These are phyloP conservation scores for Teunomyces stri DNA, from an alignment of 805 yeast genomes.

Conservation along the genomic window DNA sequence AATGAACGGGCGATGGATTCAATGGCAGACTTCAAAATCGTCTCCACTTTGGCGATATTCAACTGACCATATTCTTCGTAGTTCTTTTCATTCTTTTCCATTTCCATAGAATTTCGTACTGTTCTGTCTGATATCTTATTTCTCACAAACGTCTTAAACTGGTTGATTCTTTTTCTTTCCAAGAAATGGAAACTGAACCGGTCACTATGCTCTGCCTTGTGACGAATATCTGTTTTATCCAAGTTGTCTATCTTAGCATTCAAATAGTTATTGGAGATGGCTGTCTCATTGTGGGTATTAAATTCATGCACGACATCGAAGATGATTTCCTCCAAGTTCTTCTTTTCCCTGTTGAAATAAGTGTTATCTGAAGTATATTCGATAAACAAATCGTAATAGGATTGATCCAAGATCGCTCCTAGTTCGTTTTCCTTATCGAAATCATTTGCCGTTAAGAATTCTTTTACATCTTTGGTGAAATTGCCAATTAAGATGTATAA, in stretches of 20 bases:
- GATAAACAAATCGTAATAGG: slow-evolving; percentile 68
- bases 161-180: slow-evolving; percentile 48
- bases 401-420: slow-evolving; percentile 59
- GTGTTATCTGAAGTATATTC: slow-evolving; percentile 63
- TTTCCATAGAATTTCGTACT: slow-evolving; percentile 34
- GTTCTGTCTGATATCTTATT: slow-evolving; percentile 34
- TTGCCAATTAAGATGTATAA: slow-evolving; percentile 58
- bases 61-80: slow-evolving; percentile 25
- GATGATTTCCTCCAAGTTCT: slow-evolving; percentile 57
- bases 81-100: slow-evolving; percentile 9
- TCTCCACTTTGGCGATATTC: slow-evolving; percentile 52
- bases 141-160: slow-evolving; percentile 57
- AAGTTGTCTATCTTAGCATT: slow-evolving; percentile 34
- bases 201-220: slow-evolving; percentile 16
- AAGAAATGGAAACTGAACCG: slow-evolving; percentile 29
- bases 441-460: slow-evolving; percentile 49
- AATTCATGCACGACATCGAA: slow-evolving; percentile 45
- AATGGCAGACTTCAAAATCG: slow-evolving; percentile 61
- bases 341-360: slow-evolving; percentile 72
- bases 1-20: slow-evolving; percentile 76
- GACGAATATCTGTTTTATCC: slow-evolving; percentile 23
- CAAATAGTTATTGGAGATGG: slow-evolving; percentile 33
- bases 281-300: slow-evolving; percentile 35
- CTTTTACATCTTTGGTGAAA: slow-evolving; percentile 64
- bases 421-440: slow-evolving; percentile 48